These are phyloP conservation scores for Phytophthora pistaciae DNA, from an alignment of 352 stramenopile genomes.

Conservation along the genomic window DNA sequence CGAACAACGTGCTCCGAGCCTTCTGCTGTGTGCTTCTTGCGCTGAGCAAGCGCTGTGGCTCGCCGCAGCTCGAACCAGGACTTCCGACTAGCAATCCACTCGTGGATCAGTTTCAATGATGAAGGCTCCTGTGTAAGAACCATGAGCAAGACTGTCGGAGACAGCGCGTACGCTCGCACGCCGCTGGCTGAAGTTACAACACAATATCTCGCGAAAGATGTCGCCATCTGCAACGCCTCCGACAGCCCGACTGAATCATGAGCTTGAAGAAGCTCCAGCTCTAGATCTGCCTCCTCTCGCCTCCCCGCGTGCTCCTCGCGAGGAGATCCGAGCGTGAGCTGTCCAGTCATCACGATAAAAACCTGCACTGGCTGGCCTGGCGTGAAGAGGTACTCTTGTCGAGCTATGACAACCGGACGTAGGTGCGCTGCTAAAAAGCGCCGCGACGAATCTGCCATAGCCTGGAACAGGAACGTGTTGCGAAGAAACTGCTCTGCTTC, in stretches of 20 bases:
- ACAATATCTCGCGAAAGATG: conserved; percentile 58
- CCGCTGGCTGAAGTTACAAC: conserved; percentile 41
- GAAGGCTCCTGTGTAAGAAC: conserved; percentile 45
- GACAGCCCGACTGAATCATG: conserved; percentile 56
- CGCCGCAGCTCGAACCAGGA: conserved; percentile 64
- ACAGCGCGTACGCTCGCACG: conserved; percentile 46
- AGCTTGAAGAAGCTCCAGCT: conserved; percentile 64
- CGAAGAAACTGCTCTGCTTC: conserved; percentile 40
- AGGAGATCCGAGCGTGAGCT: conserved; percentile 45
- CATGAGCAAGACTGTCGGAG: conserved; percentile 42
- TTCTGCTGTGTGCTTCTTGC: conserved; percentile 52
- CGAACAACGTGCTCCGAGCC: conserved; percentile 21
- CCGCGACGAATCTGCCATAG: conserved; percentile 42
- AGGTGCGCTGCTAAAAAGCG: conserved; percentile 62
- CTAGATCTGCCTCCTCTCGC: conserved; percentile 47
- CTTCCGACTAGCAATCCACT: conserved; percentile 51
- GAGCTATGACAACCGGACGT: conserved; percentile 33
- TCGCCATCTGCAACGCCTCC: conserved; percentile 46
- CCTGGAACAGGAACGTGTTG: conserved; percentile 57
- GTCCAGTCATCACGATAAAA: conserved; percentile 54
- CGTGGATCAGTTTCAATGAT: conserved; percentile 42
- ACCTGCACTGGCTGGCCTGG: conserved; percentile 51
- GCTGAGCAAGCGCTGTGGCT: conserved; percentile 68
- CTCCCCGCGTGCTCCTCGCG: conserved; percentile 18
- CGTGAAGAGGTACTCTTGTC: conserved; percentile 68